Percentiles rank a stretch among this genome's conserved stretches.
Conservation (phyloP, 2,329 filamentous ascomycete species). For the Diplodia sapinea region DNA sequence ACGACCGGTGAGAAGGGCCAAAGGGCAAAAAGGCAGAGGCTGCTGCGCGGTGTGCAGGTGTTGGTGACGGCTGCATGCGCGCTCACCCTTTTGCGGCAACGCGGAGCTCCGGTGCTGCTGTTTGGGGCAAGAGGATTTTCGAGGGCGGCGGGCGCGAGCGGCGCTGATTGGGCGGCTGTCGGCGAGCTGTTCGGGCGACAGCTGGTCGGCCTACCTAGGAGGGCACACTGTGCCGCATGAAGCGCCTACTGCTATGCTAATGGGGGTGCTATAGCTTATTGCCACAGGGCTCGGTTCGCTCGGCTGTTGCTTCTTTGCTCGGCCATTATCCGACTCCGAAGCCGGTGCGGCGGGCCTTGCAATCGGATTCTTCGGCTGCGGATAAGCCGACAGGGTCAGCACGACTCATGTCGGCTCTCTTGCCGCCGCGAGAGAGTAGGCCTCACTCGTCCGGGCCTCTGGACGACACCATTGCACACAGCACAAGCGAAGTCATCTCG, state of each 20-base stretch:
- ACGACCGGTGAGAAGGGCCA: constrained; percentile 2
- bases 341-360: background rate
- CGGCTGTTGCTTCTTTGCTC: background rate
- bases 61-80: background rate
- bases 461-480: background rate
- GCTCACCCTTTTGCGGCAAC: background rate
- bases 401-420: background rate
- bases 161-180: constrained; percentile 10
- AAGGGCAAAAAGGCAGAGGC: background rate
- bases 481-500: background rate
- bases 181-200: background rate
- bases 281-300: background rate
- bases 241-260: constrained; percentile 12
- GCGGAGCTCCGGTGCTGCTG: constrained; percentile 19
- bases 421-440: background rate
- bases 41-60: background rate
- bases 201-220: no score
- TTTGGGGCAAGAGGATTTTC: constrained; percentile 25
- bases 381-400: background rate
- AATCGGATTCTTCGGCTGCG: background rate
- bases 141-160: constrained; percentile 4
- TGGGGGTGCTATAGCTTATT: background rate
- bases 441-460: background rate
- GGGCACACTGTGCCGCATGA: background rate
- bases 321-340: background rate